Evolutionary conservation across 306 rosid genomes (phyloP), one percentile per base, ranked within the genome.

Genomic region (Glycyrrhiza uralensis): DNA sequence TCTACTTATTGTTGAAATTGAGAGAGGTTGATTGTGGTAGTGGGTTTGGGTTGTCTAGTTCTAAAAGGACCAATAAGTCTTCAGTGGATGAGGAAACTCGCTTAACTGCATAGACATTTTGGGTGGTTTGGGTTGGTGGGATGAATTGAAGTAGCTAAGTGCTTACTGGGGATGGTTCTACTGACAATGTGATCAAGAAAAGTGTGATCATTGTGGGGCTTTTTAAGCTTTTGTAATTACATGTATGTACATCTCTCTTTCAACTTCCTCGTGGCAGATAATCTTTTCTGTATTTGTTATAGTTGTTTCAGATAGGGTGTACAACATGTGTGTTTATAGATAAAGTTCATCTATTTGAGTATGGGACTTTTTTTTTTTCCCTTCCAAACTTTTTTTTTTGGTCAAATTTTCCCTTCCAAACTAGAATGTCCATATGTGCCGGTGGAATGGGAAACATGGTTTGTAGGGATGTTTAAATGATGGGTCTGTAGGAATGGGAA

Each of bases 1-100:
- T 91, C 17, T 88, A 71, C 38, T 29, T 85, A 61, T 14, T 91
- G 13, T 41, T 91, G 29, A 91, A 88, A 51, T 62, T 86, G 57
- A 85, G 95, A 68, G 92, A 91, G 49, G 9, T 86, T 54, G 84
- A 88, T 8, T 85, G 72, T 55, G 24, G 62, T 42, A 59, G 36
- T 46, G 69, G 57, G 11, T 60, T 66, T 22, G 82, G 87, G 8
- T 41, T 38, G 56, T 50, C 22, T 17, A 15, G 2, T 0, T 67
- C 76, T 2, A 52, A 56, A 1, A 76, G 76, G n/a, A 1, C 17
- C 22, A 76, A n/a, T n/a, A n/a, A 82, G 58, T 73, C 83, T 1
- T 42, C 83, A 5, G 3, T 11, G 8, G 89, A 84, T 4, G 84
- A 76, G 11, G 85, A 81, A 58, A 15, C 61, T 50, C 68, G 38